Evolutionary conservation across 768 basidiomycete genomes (phyloP).

Genomic region (Rhizopogon vinicolor): DNA sequence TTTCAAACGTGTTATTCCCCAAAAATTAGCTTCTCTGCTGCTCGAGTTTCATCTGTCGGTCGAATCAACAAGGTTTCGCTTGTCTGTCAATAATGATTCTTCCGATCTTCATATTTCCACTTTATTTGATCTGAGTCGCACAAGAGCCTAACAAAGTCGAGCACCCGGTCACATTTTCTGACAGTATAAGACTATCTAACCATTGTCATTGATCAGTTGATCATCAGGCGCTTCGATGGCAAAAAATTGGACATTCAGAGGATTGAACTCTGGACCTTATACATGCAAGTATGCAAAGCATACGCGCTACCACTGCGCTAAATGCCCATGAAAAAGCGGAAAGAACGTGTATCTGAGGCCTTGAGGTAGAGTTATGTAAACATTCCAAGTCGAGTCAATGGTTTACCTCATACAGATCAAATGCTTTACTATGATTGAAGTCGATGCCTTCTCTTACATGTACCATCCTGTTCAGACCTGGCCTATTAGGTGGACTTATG

Average conservation of each 20-base stretch:
- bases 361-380: too few relatives aligned
- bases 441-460: too few relatives aligned
- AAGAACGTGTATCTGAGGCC: too few relatives aligned
- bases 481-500: too few relatives aligned
- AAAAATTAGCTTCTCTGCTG: too few relatives aligned
- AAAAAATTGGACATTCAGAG: conserved; percentile 35
- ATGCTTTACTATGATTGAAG: too few relatives aligned
- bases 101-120: neutral
- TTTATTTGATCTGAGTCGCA: neutral
- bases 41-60: neutral
- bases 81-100: neutral
- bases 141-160: neutral
- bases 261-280: conserved; percentile 42
- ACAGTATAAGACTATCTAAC: neutral
- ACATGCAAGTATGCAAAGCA: conserved; percentile 35
- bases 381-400: too few relatives aligned
- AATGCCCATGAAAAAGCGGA: conserved; percentile 10
- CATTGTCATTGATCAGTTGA: too few relatives aligned
- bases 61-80: neutral
- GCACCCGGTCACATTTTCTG: neutral
- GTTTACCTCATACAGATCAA: too few relatives aligned
- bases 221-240: too few relatives aligned
- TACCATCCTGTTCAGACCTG: too few relatives aligned
- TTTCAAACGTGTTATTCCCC: too few relatives aligned
- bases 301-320: conserved; percentile 39